Base-by-base conservation (phyloP, 1,284 basidiomycete species). In the Ceratobasidium papillatum region DNA sequence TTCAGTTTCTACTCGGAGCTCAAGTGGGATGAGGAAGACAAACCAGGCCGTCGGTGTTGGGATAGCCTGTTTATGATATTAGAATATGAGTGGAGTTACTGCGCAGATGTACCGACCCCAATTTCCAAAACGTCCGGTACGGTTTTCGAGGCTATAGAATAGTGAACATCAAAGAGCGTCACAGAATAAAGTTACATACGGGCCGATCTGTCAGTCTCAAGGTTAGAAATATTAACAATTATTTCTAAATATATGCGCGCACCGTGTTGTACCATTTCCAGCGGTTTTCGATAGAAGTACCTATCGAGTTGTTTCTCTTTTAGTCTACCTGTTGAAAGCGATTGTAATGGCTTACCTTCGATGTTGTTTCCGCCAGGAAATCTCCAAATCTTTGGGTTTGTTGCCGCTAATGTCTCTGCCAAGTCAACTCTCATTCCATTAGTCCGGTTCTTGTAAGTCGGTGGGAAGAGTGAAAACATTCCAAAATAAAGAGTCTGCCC, bases 201-300 rank as follows among this genome's bases (percentile, higher is more conserved):
- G 49, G 2, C 41, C 56, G 25, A 58, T 58, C 52, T 68, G 17
- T 49, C 17, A 14, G n/a, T n/a, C n/a, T n/a, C n/a, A n/a, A n/a
- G n/a, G n/a, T n/a, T n/a, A n/a, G n/a, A n/a, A n/a, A n/a, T n/a
- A n/a, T n/a, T n/a, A n/a, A n/a, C n/a, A n/a, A n/a, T n/a, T n/a
- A n/a, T n/a, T n/a, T n/a, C n/a, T n/a, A n/a, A 52, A 47, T n/a
- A 36, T 19, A 43, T n/a, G 32, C 17, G 65, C 90, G 84, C 17
- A 89, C 80, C 0, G 90, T 91, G 2, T 85, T 84, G 77, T 90
- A 88, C 91, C 91, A 92, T 80, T 88, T 84, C 90, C 90, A 92
- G 22, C 90, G 84, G 0, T 85, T 85, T 7, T 81, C 84, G 59
- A 84, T 77, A 27, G 85, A 86, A 81, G 77, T 77, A 52, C 54